phyloP scores from a whole-genome alignment of 192 early-diverging fungal genomes.

The Diversispora epigaea region DNA sequence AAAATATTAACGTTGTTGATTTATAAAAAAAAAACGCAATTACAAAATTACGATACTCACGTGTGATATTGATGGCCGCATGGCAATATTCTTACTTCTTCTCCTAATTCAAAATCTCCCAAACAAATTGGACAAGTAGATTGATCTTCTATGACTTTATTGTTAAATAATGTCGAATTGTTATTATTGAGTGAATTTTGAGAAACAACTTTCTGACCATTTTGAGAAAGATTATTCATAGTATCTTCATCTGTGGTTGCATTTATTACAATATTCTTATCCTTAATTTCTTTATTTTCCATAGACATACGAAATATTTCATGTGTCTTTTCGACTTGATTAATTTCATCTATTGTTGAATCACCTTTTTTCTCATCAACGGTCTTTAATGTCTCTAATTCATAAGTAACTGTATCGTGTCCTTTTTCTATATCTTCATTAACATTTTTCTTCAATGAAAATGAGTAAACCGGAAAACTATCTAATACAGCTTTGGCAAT shows the following conservation, averaged over 20 bases:
- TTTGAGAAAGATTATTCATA: neutral
- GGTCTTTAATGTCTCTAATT: neutral
- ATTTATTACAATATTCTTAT: no score
- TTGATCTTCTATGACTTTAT: constrained; percentile 17
- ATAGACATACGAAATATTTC: neutral
- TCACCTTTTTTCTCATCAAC: neutral
- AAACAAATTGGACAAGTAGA: constrained; percentile 34
- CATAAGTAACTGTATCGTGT: neutral
- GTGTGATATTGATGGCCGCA: constrained; percentile 33
- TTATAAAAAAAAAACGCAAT: neutral
- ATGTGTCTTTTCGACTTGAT: neutral
- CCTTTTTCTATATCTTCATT: constrained; percentile 11
- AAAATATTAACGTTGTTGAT: neutral
- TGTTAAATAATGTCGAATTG: neutral
- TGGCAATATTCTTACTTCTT: constrained; percentile 25
- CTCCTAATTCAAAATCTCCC: constrained; percentile 29
- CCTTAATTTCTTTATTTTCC: neutral
- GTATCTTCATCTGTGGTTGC: no score
- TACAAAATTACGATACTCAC: neutral
- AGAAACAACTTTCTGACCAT: neutral
- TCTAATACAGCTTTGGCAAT: constrained; percentile 23
- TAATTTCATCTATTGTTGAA: neutral
- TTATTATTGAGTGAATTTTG: neutral
- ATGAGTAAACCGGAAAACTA: constrained; percentile 30
- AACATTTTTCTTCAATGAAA: neutral